Base-by-base conservation (phyloP, 2,329 filamentous ascomycete genomes). In the Orbilia javanica region DNA sequence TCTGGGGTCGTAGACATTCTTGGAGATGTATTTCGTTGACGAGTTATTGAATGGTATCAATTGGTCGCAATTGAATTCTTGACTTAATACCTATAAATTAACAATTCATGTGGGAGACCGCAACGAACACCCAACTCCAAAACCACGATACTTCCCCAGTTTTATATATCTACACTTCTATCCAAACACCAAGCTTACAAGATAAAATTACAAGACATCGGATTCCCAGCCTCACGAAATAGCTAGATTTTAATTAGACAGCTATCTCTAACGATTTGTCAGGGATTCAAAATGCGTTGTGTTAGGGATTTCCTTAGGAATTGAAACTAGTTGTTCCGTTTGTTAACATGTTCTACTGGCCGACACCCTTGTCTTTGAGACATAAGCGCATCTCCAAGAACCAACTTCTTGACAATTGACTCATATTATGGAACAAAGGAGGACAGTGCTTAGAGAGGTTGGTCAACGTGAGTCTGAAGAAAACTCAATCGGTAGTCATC, bases 271-370 rank as follows among this genome's bases (percentile, higher is more conserved):
- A 6, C 34, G 11, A 42, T 60, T 60, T 60, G 31, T 60, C 31
- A 60, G 18, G 18, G 55, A 42, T 25, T 7, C 18, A 20, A 60
- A 60, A 60, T 42, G 55, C 34, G 55, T 60, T 60, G 55, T n/a
- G 11, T 15, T 31, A 60, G 7, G 34, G n/a, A n/a, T n/a, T n/a
- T n/a, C n/a, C n/a, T 42, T 60, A 20, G 29, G 27, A 55, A 29
- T n/a, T 60, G 42, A 34, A 34, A 31, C 39, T 36, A 53, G 18
- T 27, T 11, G n/a, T 34, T 53, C 13, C n/a, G 22, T 27, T 31
- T 29, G 27, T 31, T n/a, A n/a, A n/a, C n/a, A n/a, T n/a, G n/a
- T n/a, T n/a, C 10, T 39, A 11, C 31, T 22, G 29, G 29, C 18
- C 52, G 52, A 42, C 20, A 60, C 11, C 55, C 55, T 11, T 39